Evolutionary conservation across 2,329 filamentous ascomycete genomes (phyloP), one percentile per base, ranked within the genome.

Genomic region (Aspergillus amoenus): DNA sequence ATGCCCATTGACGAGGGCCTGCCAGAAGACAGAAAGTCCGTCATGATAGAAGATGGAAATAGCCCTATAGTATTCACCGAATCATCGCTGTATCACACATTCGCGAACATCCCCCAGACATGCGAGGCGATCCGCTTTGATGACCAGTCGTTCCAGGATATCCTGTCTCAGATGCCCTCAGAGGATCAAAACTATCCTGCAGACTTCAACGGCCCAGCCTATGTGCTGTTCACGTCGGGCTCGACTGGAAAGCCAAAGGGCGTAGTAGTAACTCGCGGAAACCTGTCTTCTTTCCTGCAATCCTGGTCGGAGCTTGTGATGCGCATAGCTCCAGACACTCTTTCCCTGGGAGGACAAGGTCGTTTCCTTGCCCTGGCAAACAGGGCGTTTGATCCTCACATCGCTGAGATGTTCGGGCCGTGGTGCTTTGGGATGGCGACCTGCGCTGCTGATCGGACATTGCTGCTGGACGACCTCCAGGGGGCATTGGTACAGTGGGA

Each of bases 191-290:
- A 56, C 3, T 64, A 62, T 47, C 27, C 47, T 32, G 52, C 59
- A 39, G 34, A 59, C 17, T 56, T 61, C 15, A 57, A 67, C 6
- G 64, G 66, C 47, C 47, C 57, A 9, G 54, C 61, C n/a, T 68
- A 68, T 47, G 80, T 97, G 56, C 88, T 97, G 52, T 97, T 96
- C 79, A 97, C 93, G 1, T 96, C 92, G 22, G 93, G 93, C 21
- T 96, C 92, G 1, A 97, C 93, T 7, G 93, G 93, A 61, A 96
- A 96, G 82, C 93, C 93, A 61, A 97, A 97, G 84, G 93, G 93
- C 75, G 90, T 96, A 54, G 88, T 96, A 89, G 92, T 96, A 82
- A 93, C 91, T 15, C 95, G 62, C 49, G 58, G 50, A 21, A 68
- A 66, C 43, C 56, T 63, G 27, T 66, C 57, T 5, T 66, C 66